phyloP scores from a whole-genome alignment of 164 flowering plant species.

The Amborella trichopoda region DNA sequence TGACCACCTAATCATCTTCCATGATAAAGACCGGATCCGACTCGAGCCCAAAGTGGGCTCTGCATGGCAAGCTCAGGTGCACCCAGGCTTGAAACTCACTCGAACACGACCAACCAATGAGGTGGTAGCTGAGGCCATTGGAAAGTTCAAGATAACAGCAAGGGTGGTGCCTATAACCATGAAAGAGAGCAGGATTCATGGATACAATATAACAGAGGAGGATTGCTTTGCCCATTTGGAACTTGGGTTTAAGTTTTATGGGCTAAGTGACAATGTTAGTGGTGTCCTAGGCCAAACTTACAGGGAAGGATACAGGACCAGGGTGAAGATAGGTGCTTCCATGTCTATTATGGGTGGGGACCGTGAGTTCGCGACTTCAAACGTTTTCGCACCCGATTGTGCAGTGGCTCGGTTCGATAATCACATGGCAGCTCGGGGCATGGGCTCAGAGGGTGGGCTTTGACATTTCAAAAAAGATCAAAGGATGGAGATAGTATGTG shows the following conservation, averaged over 20 bases:
- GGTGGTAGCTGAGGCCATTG: slow-evolving; percentile 27
- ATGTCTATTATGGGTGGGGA: slow-evolving; percentile 61
- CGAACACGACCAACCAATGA: slow-evolving; percentile 20
- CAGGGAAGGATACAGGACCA: slow-evolving; percentile 26
- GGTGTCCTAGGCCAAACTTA: slow-evolving; percentile 59
- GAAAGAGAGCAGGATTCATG: slow-evolving; percentile 43
- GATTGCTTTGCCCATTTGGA: slow-evolving; percentile 69
- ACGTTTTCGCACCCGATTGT: slow-evolving; percentile 39
- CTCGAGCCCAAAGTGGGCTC: slow-evolving; percentile 25
- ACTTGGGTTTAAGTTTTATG: slow-evolving; percentile 44
- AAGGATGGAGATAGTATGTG: no score
- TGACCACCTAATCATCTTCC: slow-evolving; percentile 29
- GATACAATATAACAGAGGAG: slow-evolving; percentile 38
- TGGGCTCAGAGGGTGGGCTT: no score
- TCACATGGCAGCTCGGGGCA: no score
- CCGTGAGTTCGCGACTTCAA: slow-evolving; percentile 24
- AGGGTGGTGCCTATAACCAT: slow-evolving; percentile 45
- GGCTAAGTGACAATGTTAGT: slow-evolving; percentile 28
- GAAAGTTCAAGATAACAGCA: slow-evolving; percentile 38
- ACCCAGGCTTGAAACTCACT: slow-evolving; percentile 14
- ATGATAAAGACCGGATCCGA: slow-evolving; percentile 26
- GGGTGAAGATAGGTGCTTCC: slow-evolving; percentile 26
- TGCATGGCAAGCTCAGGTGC: slow-evolving; percentile 16
- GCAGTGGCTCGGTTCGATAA: slow-evolving; percentile 18
- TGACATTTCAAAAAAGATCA: no score